Conservation (phyloP, 2,329 filamentous ascomycete genomes). For the Neopestalotiopsis sp. region DNA sequence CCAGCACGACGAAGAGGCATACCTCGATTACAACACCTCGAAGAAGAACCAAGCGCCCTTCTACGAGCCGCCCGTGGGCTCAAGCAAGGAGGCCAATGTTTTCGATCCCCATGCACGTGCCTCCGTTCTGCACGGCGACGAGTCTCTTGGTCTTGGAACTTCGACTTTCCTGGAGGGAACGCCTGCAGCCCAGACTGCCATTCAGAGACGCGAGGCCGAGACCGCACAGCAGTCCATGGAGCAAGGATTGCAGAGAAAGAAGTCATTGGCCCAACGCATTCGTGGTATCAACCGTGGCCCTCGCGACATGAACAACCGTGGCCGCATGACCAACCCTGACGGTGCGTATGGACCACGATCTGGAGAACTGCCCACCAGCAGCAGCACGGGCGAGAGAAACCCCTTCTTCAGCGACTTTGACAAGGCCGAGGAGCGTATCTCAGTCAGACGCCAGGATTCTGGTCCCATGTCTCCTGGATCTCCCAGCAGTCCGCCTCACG, state of each 20-base stretch:
- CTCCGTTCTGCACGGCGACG: slow-evolving; percentile 81
- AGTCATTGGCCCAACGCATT: slow-evolving; percentile 91
- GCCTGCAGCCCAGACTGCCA: slow-evolving; percentile 80
- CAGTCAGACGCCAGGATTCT: slow-evolving; percentile 44
- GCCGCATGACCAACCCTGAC: slow-evolving; percentile 64
- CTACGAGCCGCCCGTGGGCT: slow-evolving; percentile 39
- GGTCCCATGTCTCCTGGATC: slow-evolving; percentile 41
- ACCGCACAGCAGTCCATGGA: slow-evolving; percentile 60
- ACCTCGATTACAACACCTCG: slow-evolving; percentile 71
- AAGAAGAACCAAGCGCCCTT: slow-evolving; percentile 33
- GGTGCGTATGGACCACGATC: slow-evolving; percentile 47
- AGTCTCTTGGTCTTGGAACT: slow-evolving; percentile 84
- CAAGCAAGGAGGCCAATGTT: slow-evolving; percentile 49
- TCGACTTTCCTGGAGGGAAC: slow-evolving; percentile 96
- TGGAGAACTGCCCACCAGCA: slow-evolving; percentile 40
- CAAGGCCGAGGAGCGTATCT: slow-evolving; percentile 58
- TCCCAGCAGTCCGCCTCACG: slow-evolving; percentile 64
- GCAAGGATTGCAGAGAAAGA: slow-evolving; percentile 80
- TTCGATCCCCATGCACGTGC: slow-evolving; percentile 73
- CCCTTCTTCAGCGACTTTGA: slow-evolving; percentile 85
- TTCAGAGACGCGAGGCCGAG: slow-evolving; percentile 76
- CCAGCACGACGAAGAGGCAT: slow-evolving; percentile 78
- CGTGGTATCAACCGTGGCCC: slow-evolving; percentile 79
- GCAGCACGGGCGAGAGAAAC: slow-evolving; percentile 61
- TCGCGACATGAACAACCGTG: slow-evolving; percentile 62